phyloP scores from a whole-genome alignment of 208 protist genomes.

The Tritrichomonas foetus region DNA sequence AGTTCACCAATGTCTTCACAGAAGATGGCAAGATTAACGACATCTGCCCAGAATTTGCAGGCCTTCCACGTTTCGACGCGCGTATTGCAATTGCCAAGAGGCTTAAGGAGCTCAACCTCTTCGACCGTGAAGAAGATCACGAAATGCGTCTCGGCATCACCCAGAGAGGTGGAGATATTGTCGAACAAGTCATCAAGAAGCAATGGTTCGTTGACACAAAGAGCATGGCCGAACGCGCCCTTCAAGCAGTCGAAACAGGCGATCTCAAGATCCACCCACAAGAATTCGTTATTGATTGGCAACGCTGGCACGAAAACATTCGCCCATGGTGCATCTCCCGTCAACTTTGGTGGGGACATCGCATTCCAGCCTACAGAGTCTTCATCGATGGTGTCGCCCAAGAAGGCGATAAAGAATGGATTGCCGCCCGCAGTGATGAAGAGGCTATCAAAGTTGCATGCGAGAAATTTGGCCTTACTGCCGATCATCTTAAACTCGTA shows the following conservation, averaged over 20 bases:
- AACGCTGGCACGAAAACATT: conserved; percentile 62
- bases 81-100: conserved; percentile 70
- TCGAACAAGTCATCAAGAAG: conserved; percentile 95
- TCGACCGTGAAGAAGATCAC: conserved; percentile 68
- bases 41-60: conserved; percentile 60
- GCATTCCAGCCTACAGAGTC: conserved; percentile 95
- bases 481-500: background rate
- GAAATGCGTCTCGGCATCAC: conserved; percentile 47
- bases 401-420: background rate
- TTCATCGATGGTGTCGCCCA: conserved; percentile 64
- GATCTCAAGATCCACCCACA: conserved; percentile 82
- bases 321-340: conserved; percentile 72
- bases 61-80: conserved; percentile 87
- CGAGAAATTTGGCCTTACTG: conserved; percentile 42
- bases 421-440: conserved; percentile 60
- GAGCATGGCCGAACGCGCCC: conserved; percentile 60
- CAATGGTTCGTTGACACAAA: conserved; percentile 98
- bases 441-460: conserved; percentile 68
- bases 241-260: conserved; percentile 58
- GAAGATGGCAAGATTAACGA: conserved; percentile 83
- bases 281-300: conserved; percentile 60
- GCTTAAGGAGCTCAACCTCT: conserved; percentile 77
- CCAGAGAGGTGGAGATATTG: conserved; percentile 76
- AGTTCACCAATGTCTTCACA: conserved; percentile 81
- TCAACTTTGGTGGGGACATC: conserved; percentile 98